Evolutionary conservation across 1,284 basidiomycete species (phyloP), one percentile per base, ranked within the genome.

Genomic region (Phellinidium pouzarii): DNA sequence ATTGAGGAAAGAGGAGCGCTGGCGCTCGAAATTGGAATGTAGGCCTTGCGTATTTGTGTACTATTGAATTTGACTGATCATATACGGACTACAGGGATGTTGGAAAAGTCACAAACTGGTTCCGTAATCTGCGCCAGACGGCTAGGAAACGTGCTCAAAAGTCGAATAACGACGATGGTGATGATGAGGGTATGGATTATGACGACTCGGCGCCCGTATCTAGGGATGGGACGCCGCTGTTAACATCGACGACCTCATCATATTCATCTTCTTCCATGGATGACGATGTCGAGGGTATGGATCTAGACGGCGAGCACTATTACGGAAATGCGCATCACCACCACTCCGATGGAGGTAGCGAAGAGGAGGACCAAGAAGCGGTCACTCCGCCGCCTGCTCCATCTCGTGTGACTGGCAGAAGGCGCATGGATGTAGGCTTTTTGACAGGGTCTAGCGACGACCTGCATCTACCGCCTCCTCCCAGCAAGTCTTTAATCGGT

Each of bases 51-150:
- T 50, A 40, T 48, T 53, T 44, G 22, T 57, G 53, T 37, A 48
- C 54, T 52, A 42, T 44, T 46, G 52, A 20, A 54, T 44, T 25
- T 50, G 59, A 47, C 20, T 48, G 27, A 58, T 48, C 61, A 54
- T 46, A 52, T 53, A 60, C 58, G 53, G 56, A 61, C 3, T 37
- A 45, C 54, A 87, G 84, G 85, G 84, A 89, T 66, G 67, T 87
- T 54, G 80, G 80, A 61, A 87, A 86, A 68, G 85, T 89, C 46
- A 87, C 85, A n/a, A 89, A 89, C 65, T 89, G 86, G 87, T 89
- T 88, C 73, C 74, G 87, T 38, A 89, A 89, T 64, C 71, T 87
- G 54, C 76, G 84, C 41, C 85, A 87, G 68, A 86, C 83, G 7
- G 75, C 83, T 29, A 73, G 85, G 51, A 85, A 80, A 66, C 78